Percentiles rank a stretch among this genome's conserved stretches.
Conservation (phyloP, 2,329 filamentous ascomycete species). For the Eutypa lata region DNA sequence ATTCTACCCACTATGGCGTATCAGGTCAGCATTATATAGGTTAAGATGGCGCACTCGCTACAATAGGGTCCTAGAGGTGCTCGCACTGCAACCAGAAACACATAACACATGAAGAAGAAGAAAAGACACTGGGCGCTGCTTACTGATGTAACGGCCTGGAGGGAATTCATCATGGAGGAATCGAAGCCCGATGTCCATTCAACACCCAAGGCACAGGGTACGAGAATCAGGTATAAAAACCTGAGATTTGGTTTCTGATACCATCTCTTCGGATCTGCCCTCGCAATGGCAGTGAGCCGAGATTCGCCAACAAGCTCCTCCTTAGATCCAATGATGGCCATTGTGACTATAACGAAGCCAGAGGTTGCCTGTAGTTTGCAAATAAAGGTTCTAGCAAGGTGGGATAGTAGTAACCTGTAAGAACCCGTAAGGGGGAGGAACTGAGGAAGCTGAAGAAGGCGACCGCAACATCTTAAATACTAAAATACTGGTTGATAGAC, state of each 20-base stretch:
- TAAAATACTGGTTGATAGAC: too few relatives aligned
- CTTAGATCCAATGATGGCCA: constrained; percentile 32
- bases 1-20: constrained; percentile 30
- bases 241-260: constrained; percentile 38
- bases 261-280: constrained; percentile 33
- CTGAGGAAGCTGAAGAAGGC: not conserved
- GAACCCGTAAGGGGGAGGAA: not conserved
- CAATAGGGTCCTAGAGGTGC: too few relatives aligned
- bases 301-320: constrained; percentile 31
- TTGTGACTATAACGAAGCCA: constrained; percentile 4
- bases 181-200: constrained; percentile 43
- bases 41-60: too few relatives aligned
- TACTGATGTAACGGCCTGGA: constrained; percentile 34
- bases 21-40: not conserved
- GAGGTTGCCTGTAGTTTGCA: not conserved
- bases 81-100: too few relatives aligned
- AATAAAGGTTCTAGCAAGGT: not conserved
- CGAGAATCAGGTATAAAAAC: constrained; percentile 35
- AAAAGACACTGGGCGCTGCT: not conserved
- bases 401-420: not conserved
- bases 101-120: too few relatives aligned
- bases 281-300: constrained; percentile 32
- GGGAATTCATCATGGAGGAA: constrained; percentile 41
- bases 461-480: not conserved
- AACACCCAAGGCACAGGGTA: constrained; percentile 38